Percentiles rank a stretch among this genome's conserved stretches.
These are phyloP conservation scores for Brettanomyces naardenensis DNA, from an alignment of 805 yeast genomes.

Conservation along the genomic window DNA sequence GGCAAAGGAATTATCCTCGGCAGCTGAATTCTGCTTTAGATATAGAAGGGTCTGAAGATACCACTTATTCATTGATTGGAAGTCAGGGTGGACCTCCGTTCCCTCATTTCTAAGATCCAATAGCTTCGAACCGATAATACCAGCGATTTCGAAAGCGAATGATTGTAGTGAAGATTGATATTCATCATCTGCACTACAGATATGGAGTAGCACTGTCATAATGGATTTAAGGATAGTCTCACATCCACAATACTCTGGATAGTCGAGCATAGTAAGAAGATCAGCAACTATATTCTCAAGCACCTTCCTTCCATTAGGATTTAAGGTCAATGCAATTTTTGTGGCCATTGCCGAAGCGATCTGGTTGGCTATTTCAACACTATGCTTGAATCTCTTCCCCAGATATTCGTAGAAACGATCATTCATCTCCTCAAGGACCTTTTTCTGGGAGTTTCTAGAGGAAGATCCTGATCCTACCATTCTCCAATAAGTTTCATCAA, in stretches of 20 bases:
- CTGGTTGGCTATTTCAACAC: constrained; percentile 16
- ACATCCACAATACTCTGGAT: constrained; percentile 59
- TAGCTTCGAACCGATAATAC: constrained; percentile 48
- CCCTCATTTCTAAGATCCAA: constrained; percentile 24
- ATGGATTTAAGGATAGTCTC: constrained; percentile 41
- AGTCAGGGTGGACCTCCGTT: not conserved
- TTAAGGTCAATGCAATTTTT: constrained; percentile 26
- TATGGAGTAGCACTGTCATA: constrained; percentile 33
- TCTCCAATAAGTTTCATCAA: constrained; percentile 19
- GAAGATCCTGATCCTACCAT: constrained; percentile 5
- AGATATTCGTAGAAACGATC: constrained; percentile 8
- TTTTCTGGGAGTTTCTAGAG: constrained; percentile 1
- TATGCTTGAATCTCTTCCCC: constrained; percentile 6
- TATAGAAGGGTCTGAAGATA: not conserved
- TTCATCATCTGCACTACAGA: constrained; percentile 30
- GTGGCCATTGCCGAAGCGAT: constrained; percentile 25
- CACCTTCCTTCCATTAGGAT: constrained; percentile 24
- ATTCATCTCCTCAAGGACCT: constrained; percentile 9
- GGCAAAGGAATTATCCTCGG: not conserved
- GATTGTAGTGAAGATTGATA: constrained; percentile 36
- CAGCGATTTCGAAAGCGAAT: constrained; percentile 51
- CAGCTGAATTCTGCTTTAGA: not conserved
- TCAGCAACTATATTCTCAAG: constrained; percentile 55
- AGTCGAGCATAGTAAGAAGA: constrained; percentile 36
- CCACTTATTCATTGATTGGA: not conserved